Evolutionary conservation across 169 alveolate genomes (phyloP).

Genomic region (Amoebophrya sp.): DNA sequence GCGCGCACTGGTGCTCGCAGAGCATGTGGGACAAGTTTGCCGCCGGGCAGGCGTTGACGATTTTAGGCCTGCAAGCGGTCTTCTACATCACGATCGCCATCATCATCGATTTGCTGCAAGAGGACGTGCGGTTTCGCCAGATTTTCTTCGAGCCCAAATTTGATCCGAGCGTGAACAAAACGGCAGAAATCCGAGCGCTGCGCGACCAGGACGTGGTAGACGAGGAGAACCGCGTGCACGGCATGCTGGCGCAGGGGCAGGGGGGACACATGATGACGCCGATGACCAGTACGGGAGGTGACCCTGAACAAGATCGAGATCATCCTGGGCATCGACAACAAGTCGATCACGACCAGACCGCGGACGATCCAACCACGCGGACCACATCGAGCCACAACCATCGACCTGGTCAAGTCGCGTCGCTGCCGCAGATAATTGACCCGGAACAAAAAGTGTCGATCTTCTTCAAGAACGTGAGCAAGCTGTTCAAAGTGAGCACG

Average conservation of each 20-base stretch:
- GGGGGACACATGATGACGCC: no score
- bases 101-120: background rate
- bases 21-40: background rate
- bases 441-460: background rate
- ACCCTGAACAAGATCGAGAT: no score
- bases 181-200: background rate
- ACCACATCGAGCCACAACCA: no score
- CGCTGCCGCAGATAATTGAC: no score
- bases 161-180: background rate
- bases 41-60: background rate
- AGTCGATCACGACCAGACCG: no score
- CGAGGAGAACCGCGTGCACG: background rate
- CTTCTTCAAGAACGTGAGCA: background rate
- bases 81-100: background rate
- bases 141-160: background rate
- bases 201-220: background rate
- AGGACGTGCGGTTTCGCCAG: background rate
- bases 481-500: background rate
- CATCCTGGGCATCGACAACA: no score
- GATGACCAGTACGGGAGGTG: no score
- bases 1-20: background rate
- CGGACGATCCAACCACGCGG: no score
- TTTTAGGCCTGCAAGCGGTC: background rate
- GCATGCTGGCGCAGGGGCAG: background rate
- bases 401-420: no score